Evolutionary conservation across 2,329 filamentous ascomycete genomes (phyloP), one percentile per base, ranked within the genome.

Genomic region (Nemania serpens): DNA sequence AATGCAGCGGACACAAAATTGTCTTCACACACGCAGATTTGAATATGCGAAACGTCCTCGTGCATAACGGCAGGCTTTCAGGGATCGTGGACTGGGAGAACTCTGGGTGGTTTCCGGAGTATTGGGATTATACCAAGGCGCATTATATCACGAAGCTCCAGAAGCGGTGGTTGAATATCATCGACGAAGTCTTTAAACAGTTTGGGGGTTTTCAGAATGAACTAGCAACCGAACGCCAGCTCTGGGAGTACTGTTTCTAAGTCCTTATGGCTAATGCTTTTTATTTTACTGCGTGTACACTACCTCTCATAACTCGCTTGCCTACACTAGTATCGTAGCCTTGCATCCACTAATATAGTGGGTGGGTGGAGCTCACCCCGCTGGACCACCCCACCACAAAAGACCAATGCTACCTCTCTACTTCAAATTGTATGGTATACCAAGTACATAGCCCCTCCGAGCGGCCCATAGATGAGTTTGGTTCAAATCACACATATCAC

Each of bases 1-100:
- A 62, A 18, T 12, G 43, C 20, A 45, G 36, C 34, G 37, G 37
- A 17, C 58, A 59, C 36, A 36, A 20, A 22, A 59, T 61, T 39
- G 55, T 59, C 41, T 15, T 84, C 65, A 81, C 79, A 13, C 81
- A 83, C 68, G 75, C 74, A 9, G 79, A 82, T 61, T 66, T 83
- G 7, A 77, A 75, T 61, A 74, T 73, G 20, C 66, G 68, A 20
- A 82, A 83, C 61, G 78, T 83, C 46, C 61, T 82, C 10, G 68
- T 76, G 45, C 68, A 69, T 6, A 76, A 72, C 5, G 75, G 78
- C 54, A 67, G 75, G 5, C 68, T 85, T 33, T 74, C 77, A 41
- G 79, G 78, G 7, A 80, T 84, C 12, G 69, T 75, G 36, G 74
- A 76, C 59, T 76, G 74, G 74, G 72, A 75, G 55, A 67, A 68